These are phyloP conservation scores for Ceratonia siliqua DNA, from an alignment of 306 rosid genomes.

Conservation along the genomic window DNA sequence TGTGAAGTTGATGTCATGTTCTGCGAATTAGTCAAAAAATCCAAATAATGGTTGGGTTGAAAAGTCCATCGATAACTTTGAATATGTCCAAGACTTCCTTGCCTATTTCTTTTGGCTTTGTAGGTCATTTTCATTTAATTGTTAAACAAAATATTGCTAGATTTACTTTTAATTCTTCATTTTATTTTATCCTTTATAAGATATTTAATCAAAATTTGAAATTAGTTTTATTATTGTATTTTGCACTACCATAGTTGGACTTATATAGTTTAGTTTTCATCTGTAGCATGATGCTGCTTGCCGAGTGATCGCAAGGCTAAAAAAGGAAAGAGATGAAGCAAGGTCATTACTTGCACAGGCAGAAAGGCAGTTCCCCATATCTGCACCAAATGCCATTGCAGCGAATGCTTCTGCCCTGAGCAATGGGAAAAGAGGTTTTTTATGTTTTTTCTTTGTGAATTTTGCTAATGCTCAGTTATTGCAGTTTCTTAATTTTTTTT, in stretches of 20 bases:
- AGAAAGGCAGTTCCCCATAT: constrained; percentile 66
- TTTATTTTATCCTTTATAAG: background rate
- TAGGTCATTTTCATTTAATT: constrained; percentile 13
- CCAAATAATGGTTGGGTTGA: background rate
- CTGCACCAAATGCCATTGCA: constrained; percentile 46
- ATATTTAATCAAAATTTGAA: background rate
- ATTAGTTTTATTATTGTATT: background rate
- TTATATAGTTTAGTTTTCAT: constrained; percentile 34
- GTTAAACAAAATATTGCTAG: background rate
- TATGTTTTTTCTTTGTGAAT: background rate
- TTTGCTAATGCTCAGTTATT: background rate
- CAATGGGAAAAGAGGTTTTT: constrained; percentile 89
- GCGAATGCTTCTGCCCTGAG: constrained; percentile 60
- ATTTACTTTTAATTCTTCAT: background rate
- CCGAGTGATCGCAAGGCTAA: constrained; percentile 92
- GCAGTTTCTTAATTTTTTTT: background rate
- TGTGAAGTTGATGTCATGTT: background rate
- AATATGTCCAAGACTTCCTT: background rate
- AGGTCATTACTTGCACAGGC: constrained; percentile 85
- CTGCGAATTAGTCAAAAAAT: constrained; percentile 3
- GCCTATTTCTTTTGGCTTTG: background rate
- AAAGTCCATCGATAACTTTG: background rate
- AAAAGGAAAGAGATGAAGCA: constrained; percentile 90
- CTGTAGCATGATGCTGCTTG: constrained; percentile 98
- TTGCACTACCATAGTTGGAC: background rate